Percentiles rank a stretch among this genome's conserved stretches.
Evolutionary conservation across 1,284 basidiomycete genomes (phyloP).

Genomic region (Cryptococcus sp.): DNA sequence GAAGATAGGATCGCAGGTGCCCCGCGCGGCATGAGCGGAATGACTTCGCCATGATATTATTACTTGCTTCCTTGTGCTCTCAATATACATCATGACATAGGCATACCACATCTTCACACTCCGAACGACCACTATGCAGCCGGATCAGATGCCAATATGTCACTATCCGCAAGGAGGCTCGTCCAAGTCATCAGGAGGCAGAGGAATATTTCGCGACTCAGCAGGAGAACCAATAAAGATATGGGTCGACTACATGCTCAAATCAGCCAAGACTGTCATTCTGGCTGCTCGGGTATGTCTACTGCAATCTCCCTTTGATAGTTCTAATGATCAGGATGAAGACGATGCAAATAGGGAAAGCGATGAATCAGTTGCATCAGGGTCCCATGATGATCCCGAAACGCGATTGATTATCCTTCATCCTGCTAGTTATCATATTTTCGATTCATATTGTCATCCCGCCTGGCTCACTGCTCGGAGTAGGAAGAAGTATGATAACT

Average conservation of each 20-base stretch:
- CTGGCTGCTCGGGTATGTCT: not conserved
- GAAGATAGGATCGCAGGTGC: no score
- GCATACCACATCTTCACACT: no score
- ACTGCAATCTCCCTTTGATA: not conserved
- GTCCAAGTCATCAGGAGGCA: not conserved
- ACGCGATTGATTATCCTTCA: constrained; percentile 22
- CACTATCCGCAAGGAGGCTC: not conserved
- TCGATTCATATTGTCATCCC: constrained; percentile 31
- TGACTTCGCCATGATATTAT: no score
- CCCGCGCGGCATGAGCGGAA: no score
- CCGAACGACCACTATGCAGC: no score
- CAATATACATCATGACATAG: no score
- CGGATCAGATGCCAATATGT: no score
- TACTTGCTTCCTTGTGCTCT: no score
- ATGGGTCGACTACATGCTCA: not conserved
- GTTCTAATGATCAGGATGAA: no score
- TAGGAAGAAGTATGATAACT: not conserved
- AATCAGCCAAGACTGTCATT: not conserved
- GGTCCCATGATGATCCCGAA: constrained; percentile 7
- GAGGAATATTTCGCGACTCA: not conserved
- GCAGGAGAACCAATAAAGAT: not conserved
- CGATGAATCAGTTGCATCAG: not conserved
- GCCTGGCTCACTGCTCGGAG: constrained; percentile 11
- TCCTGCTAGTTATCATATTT: constrained; percentile 14
- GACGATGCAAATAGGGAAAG: no score